Conservation (phyloP, 495 filamentous ascomycete genomes). For the Penicillium robsamsonii region DNA sequence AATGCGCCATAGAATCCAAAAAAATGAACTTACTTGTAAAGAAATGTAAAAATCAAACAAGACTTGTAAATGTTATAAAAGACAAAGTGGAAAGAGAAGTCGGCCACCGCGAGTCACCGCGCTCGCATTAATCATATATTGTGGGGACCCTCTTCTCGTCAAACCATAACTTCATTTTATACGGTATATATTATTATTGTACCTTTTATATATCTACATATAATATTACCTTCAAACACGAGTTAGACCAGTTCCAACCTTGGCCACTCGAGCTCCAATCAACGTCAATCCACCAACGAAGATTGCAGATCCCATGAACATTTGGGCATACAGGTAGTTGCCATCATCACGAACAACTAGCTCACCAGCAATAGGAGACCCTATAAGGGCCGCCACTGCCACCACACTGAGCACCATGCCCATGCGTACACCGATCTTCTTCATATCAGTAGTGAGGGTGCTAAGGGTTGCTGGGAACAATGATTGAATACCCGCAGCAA, state of each 20-base stretch:
- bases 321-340: conserved; percentile 57
- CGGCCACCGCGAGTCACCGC: too few species aligned
- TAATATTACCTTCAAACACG: conserved; percentile 15
- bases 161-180: too few species aligned
- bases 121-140: too few species aligned
- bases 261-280: conserved; percentile 45
- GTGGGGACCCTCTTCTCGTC: too few species aligned
- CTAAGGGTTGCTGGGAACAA: conserved; percentile 61
- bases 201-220: too few species aligned
- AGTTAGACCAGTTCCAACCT: conserved; percentile 31
- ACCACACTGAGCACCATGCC: conserved; percentile 80
- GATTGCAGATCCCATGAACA: conserved; percentile 46
- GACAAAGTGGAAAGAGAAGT: neutral
- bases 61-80: neutral
- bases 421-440: conserved; percentile 68
- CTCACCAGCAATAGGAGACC: conserved; percentile 70
- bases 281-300: conserved; percentile 52
- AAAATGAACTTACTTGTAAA: neutral
- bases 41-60: neutral
- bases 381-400: conserved; percentile 68
- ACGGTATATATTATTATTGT: too few species aligned
- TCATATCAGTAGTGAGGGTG: conserved; percentile 61
- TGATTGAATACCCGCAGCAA: conserved; percentile 65
- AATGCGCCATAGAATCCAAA: neutral
- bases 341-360: conserved; percentile 52